Conservation (phyloP, 2,329 filamentous ascomycete species). For the Cadophora gregata region DNA sequence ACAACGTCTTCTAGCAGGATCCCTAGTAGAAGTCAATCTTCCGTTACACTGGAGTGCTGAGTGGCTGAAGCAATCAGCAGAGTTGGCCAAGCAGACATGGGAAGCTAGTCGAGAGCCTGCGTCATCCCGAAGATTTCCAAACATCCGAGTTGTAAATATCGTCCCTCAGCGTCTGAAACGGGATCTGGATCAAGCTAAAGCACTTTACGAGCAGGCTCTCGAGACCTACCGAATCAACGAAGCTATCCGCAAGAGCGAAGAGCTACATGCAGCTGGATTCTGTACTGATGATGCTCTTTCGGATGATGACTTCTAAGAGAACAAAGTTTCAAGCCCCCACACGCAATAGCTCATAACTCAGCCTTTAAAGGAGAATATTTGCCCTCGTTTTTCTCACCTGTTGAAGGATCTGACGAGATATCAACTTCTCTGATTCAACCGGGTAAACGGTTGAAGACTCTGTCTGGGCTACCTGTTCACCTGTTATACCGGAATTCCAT, state of each 20-base stretch:
- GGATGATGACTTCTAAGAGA: background rate
- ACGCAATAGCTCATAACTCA: too few species aligned
- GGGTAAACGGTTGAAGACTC: too few species aligned
- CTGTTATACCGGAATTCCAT: background rate
- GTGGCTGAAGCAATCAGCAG: background rate
- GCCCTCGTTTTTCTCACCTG: background rate
- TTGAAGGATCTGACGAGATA: background rate
- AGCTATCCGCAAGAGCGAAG: background rate
- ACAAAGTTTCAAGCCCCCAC: too few species aligned
- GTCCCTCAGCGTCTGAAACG: conserved; percentile 4
- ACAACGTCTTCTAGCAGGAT: background rate
- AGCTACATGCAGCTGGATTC: background rate
- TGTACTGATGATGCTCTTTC: conserved; percentile 3
- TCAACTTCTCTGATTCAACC: too few species aligned
- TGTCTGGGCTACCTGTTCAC: background rate
- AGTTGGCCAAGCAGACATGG: background rate
- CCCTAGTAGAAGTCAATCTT: background rate
- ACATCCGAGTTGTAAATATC: background rate
- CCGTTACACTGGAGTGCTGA: background rate
- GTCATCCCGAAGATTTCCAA: background rate
- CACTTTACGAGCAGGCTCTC: conserved; percentile 4
- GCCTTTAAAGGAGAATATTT: too few species aligned
- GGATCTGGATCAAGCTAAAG: conserved; percentile 1
- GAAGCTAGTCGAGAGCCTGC: background rate
- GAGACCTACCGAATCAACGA: background rate